A percentile compares a stretch with the other conserved stretches of the same genome.
phyloP scores from a whole-genome alignment of 306 rosid genomes.

The Cajanus cajan region DNA sequence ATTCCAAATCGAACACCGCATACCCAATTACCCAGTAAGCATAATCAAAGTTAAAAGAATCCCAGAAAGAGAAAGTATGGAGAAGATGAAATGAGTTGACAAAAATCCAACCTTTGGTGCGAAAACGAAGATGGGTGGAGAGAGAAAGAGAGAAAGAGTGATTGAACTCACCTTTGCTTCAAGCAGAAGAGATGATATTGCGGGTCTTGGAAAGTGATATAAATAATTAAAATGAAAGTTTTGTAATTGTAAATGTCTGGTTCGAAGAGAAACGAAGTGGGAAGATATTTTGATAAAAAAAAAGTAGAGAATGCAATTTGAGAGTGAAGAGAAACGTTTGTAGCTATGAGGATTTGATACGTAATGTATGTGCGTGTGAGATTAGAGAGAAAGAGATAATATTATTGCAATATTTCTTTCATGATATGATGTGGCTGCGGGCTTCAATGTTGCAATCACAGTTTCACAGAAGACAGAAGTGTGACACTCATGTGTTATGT shows the following conservation, averaged over 20 bases:
- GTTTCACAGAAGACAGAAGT: background rate
- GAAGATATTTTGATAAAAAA: slow-evolving; percentile 28
- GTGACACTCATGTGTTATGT: background rate
- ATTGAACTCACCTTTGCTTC: slow-evolving; percentile 38
- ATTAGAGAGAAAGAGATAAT: background rate
- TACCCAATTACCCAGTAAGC: slow-evolving; percentile 11
- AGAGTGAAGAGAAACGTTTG: slow-evolving; percentile 3
- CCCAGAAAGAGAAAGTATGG: background rate
- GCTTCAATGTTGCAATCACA: slow-evolving; percentile 13
- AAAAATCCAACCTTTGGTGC: slow-evolving; percentile 2
- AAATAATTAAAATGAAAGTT: background rate
- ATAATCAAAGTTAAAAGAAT: slow-evolving; percentile 9
- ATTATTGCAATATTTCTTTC: background rate
- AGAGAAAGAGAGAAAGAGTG: background rate
- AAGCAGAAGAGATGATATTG: slow-evolving; percentile 22
- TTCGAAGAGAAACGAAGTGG: slow-evolving; percentile 6
- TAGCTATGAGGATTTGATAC: background rate
- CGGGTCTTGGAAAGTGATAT: slow-evolving; percentile 6
- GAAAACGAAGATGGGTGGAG: slow-evolving; percentile 29
- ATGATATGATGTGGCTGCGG: background rate
- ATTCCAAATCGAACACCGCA: slow-evolving; percentile 12
- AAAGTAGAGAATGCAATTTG: background rate
- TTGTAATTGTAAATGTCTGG: slow-evolving; percentile 26
- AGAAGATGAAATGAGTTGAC: background rate
- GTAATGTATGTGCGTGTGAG: background rate